A percentile compares a stretch with the other conserved stretches of the same genome.
phyloP scores from a whole-genome alignment of 257 asterid genomes.

The Oldenlandia corymbosa region DNA sequence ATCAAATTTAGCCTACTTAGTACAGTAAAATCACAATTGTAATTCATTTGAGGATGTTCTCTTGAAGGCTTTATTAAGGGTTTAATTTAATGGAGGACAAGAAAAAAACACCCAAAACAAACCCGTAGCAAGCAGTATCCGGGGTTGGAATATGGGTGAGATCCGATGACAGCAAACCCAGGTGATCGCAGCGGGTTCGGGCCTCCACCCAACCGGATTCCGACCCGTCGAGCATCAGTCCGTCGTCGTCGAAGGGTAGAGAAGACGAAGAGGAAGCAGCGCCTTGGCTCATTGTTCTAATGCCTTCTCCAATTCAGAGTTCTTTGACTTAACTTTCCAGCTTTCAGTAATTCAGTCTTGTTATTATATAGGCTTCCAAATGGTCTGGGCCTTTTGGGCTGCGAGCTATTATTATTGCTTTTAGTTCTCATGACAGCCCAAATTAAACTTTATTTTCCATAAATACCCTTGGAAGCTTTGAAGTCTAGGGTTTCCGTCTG shows the following conservation, averaged over 20 bases:
- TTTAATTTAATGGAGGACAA: not conserved
- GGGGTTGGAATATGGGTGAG: slow-evolving; percentile 69
- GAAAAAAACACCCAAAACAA: not conserved
- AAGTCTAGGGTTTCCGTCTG: slow-evolving; percentile 8
- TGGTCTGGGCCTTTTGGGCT: not conserved
- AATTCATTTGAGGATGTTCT: too few relatives aligned
- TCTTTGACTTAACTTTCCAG: too few relatives aligned
- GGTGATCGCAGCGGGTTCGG: slow-evolving; percentile 79
- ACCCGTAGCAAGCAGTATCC: slow-evolving; percentile 72
- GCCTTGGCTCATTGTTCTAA: slow-evolving; percentile 33
- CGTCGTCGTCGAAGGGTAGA: slow-evolving; percentile 20
- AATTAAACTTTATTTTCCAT: too few relatives aligned
- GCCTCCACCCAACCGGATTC: slow-evolving; percentile 93
- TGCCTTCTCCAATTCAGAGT: too few relatives aligned
- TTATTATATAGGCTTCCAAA: too few relatives aligned
- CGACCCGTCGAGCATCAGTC: slow-evolving; percentile 46
- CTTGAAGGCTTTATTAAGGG: not conserved
- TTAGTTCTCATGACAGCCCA: not conserved
- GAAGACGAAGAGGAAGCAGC: slow-evolving; percentile 44
- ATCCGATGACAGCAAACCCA: slow-evolving; percentile 47
- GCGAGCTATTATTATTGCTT: too few relatives aligned
- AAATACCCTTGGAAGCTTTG: not conserved
- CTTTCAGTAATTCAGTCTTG: too few relatives aligned
- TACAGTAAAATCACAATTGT: too few relatives aligned
- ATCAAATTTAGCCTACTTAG: too few relatives aligned